These are phyloP conservation scores for Talaromyces sp. DNA, from an alignment of 2,329 filamentous ascomycete species.

Conservation along the genomic window DNA sequence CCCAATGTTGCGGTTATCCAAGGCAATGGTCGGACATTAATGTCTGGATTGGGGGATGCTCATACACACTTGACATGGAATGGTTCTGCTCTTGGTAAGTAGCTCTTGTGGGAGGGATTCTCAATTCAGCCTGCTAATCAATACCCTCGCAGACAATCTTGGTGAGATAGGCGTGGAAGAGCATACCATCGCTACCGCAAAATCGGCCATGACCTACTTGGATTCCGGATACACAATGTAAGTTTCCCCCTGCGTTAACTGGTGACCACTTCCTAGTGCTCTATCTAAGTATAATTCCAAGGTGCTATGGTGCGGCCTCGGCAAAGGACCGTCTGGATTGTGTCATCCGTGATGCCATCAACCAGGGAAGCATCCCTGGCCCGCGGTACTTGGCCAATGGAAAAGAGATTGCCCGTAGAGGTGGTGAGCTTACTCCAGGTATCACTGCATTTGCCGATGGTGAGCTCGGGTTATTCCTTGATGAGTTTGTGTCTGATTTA, in stretches of 20 bases:
- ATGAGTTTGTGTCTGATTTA: no score
- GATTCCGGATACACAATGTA: conserved; percentile 47
- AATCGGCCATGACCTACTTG: conserved; percentile 40
- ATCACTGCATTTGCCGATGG: conserved; percentile 42
- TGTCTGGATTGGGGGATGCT: conserved; percentile 46
- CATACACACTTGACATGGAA: conserved; percentile 50
- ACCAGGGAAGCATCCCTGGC: conserved; percentile 43
- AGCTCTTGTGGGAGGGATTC: no score
- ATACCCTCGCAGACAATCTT: conserved; percentile 36
- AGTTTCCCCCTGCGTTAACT: no score
- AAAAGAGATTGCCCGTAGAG: conserved; percentile 43
- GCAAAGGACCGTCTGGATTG: conserved; percentile 43
- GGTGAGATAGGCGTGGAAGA: conserved; percentile 43
- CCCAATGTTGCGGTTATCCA: conserved; percentile 31
- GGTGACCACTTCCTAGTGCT: no score
- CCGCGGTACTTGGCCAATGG: conserved; percentile 46
- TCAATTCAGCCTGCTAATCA: no score
- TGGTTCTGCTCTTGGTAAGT: no score
- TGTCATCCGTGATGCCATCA: conserved; percentile 46
- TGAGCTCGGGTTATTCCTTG: no score
- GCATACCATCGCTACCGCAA: conserved; percentile 42
- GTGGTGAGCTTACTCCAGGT: conserved; percentile 40
- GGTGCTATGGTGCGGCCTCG: conserved; percentile 44
- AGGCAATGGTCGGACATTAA: conserved; percentile 41
- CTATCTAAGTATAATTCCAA: no score